Evolutionary conservation across 495 filamentous ascomycete species (phyloP).

Genomic region (Aspergillus indologenus): DNA sequence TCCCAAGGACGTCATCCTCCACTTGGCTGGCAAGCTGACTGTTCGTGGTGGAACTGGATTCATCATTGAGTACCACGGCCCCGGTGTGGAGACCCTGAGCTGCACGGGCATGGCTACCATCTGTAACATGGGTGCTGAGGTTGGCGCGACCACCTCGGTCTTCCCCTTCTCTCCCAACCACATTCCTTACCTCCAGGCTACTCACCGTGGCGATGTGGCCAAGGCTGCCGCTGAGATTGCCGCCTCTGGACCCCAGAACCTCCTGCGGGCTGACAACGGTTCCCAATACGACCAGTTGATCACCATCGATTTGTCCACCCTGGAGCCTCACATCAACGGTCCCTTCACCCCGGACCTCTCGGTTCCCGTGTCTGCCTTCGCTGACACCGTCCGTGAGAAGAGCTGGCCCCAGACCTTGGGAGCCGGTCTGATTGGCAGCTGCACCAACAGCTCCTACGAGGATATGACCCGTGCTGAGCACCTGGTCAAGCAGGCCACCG

Average conservation of each 20-base stretch:
- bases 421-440: conserved; percentile 92
- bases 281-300: conserved; percentile 88
- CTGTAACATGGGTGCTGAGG: conserved; percentile 91
- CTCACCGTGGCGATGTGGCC: conserved; percentile 72
- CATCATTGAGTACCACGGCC: conserved; percentile 89
- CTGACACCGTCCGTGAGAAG: conserved; percentile 74
- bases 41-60: conserved; percentile 93
- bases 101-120: conserved; percentile 91
- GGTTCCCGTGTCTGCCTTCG: conserved; percentile 84
- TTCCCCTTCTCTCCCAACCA: conserved; percentile 78
- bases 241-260: conserved; percentile 20
- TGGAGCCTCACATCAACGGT: conserved; percentile 97
- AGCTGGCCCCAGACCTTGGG: conserved; percentile 88
- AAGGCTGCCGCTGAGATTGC: conserved; percentile 50
- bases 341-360: conserved; percentile 95
- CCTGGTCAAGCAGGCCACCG: conserved; percentile 82
- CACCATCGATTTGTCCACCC: conserved; percentile 82
- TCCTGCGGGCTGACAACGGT: conserved; percentile 67
- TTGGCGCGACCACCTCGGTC: conserved; percentile 93
- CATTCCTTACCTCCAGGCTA: conserved; percentile 76
- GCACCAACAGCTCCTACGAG: conserved; percentile 97
- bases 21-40: conserved; percentile 84
- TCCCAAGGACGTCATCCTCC: conserved; percentile 92
- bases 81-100: conserved; percentile 84
- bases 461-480: conserved; percentile 95